Percentiles rank a stretch among this genome's conserved stretches.
phyloP scores from a whole-genome alignment of 2,329 filamentous ascomycete genomes.

The Cladosporium sp. region DNA sequence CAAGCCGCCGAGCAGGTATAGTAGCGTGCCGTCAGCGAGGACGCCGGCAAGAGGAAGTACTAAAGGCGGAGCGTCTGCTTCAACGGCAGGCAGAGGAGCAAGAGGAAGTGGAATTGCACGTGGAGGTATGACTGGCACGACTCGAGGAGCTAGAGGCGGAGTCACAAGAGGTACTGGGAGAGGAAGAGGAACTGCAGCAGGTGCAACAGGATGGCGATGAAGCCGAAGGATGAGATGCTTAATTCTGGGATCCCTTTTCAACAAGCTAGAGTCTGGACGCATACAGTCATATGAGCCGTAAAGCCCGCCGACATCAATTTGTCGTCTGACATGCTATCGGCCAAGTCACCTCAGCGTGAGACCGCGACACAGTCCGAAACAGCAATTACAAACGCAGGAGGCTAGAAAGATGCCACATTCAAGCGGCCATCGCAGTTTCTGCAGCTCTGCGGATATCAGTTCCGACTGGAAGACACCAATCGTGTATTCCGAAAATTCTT shows the following conservation, averaged over 20 bases:
- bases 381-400: background rate
- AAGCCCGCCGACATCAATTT: background rate
- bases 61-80: constrained; percentile 26
- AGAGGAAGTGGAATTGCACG: constrained; percentile 31
- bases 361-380: background rate
- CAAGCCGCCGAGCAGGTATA: constrained; percentile 47
- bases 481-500: no score
- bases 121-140: constrained; percentile 5
- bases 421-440: background rate
- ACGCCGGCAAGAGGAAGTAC: constrained; percentile 42
- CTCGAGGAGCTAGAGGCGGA: constrained; percentile 10
- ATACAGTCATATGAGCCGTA: background rate
- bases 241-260: background rate
- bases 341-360: background rate
- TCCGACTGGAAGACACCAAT: no score
- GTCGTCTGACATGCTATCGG: background rate
- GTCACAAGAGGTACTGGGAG: constrained; percentile 29
- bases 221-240: background rate
- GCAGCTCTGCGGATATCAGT: background rate
- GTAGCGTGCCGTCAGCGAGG: constrained; percentile 32
- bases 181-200: constrained; percentile 30
- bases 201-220: background rate
- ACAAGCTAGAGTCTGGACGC: background rate
- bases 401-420: background rate
- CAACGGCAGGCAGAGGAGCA: constrained; percentile 26